Conservation (phyloP, 768 basidiomycete species). For the Rhodotorula babjevae region DNA sequence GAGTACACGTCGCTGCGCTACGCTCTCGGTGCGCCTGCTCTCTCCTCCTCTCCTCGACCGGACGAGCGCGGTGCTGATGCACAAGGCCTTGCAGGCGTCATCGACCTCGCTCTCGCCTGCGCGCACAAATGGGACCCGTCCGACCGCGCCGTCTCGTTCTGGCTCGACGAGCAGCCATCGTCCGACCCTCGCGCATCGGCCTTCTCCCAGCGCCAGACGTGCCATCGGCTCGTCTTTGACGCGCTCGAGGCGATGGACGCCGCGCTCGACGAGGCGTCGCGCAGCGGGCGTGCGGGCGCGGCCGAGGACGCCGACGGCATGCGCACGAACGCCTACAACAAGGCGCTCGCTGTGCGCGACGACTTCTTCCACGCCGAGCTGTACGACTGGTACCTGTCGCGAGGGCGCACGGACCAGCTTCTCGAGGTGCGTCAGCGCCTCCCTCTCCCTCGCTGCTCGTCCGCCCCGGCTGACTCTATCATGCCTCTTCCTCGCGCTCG, state of each 20-base stretch:
- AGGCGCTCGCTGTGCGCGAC: conserved; percentile 78
- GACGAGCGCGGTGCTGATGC: too few species aligned
- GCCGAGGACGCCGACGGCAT: conserved; percentile 62
- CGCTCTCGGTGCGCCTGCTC: conserved; percentile 60
- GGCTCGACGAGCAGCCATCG: conserved; percentile 59
- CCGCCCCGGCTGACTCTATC: not conserved
- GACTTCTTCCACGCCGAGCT: conserved; percentile 88
- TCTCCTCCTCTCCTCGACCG: too few species aligned
- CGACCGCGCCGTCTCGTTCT: conserved; percentile 57
- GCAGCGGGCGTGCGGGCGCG: not conserved
- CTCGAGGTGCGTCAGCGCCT: conserved; percentile 62
- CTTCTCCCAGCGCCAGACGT: conserved; percentile 62
- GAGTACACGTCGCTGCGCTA: conserved; percentile 82
- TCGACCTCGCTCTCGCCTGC: conserved; percentile 78
- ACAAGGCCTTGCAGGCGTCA: too few species aligned
- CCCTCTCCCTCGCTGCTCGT: not conserved
- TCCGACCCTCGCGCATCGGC: conserved; percentile 60
- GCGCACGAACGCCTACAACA: conserved; percentile 76
- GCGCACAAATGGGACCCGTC: conserved; percentile 73
- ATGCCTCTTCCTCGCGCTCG: conserved; percentile 6
- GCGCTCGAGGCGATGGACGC: conserved; percentile 76
- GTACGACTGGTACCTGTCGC: conserved; percentile 87
- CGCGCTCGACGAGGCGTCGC: conserved; percentile 50
- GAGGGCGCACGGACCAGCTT: conserved; percentile 76
- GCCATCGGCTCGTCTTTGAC: conserved; percentile 78